phyloP scores from a whole-genome alignment of 768 basidiomycete genomes.

The Suillus luteus region DNA sequence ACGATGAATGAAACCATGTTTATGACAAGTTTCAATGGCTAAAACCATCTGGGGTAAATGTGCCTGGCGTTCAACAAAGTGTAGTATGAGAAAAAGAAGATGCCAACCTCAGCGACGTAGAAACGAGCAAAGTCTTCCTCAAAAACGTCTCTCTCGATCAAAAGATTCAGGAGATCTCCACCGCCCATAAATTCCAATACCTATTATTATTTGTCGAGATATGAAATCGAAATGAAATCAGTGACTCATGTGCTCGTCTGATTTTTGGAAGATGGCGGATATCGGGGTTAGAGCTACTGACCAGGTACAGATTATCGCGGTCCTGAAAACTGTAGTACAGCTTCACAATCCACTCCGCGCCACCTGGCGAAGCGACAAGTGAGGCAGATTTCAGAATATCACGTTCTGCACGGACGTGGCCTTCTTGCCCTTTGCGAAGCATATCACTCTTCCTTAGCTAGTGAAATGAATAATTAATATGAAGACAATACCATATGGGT shows the following conservation, averaged over 20 bases:
- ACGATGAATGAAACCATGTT: conserved; percentile 94
- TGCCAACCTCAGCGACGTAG: conserved; percentile 86
- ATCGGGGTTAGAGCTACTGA: conserved; percentile 47
- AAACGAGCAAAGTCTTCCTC: conserved; percentile 91
- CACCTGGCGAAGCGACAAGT: conserved; percentile 67
- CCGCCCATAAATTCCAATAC: conserved; percentile 96
- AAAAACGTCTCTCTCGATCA: conserved; percentile 90
- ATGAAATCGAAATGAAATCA: conserved; percentile 64
- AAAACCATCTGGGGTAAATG: conserved; percentile 77
- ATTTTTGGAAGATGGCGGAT: conserved; percentile 20
- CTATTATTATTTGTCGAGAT: conserved; percentile 42
- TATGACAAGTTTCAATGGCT: conserved; percentile 91
- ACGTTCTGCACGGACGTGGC: conserved; percentile 94
- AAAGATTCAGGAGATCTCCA: conserved; percentile 92
- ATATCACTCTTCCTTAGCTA: conserved; percentile 88
- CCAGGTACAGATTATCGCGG: conserved; percentile 92
- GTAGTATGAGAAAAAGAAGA: conserved; percentile 23
- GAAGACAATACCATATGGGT: conserved; percentile 19
- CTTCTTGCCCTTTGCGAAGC: conserved; percentile 96
- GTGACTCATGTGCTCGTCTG: conserved; percentile 32
- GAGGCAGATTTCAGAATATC: conserved; percentile 93
- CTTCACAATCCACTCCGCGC: conserved; percentile 92
- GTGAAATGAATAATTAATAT: conserved; percentile 29
- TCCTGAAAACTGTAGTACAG: conserved; percentile 95
- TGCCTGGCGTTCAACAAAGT: conserved; percentile 24